phyloP scores from a whole-genome alignment of 2,329 filamentous ascomycete species.

The Monilinia vaccinii-corymbosi region DNA sequence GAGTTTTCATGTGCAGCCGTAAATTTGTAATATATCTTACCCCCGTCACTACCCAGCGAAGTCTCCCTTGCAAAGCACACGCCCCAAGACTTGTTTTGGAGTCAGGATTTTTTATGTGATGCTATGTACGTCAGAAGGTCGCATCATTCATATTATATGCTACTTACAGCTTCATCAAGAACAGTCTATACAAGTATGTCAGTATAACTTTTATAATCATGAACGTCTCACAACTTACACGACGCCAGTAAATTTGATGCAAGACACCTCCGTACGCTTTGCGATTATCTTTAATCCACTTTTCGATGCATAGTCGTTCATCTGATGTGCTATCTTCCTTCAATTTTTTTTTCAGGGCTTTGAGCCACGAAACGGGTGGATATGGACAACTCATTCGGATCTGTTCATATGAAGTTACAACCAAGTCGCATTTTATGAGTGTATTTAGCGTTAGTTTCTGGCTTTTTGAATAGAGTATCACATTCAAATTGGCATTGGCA shows the following conservation, averaged over 20 bases:
- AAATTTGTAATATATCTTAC: not conserved
- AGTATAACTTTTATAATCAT: not conserved
- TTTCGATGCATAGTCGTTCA: not conserved
- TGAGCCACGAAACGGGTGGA: not conserved
- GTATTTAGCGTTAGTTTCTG: not conserved
- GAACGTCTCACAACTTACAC: not conserved
- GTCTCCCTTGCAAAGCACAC: not conserved
- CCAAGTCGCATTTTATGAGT: not conserved
- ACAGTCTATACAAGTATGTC: not conserved
- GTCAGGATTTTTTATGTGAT: not conserved
- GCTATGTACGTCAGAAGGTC: not conserved
- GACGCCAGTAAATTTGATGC: not conserved
- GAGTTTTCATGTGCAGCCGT: not conserved
- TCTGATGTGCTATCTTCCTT: not conserved
- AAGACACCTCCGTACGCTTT: not conserved
- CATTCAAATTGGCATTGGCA: not conserved
- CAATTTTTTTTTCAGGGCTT: not conserved
- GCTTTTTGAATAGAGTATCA: not conserved
- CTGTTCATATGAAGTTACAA: not conserved
- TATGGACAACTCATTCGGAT: not conserved
- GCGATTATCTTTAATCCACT: not conserved
- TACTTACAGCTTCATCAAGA: conserved; percentile 1
- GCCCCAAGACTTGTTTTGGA: not conserved
- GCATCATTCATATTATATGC: too few species aligned
- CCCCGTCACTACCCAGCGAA: not conserved